A percentile compares a stretch with the other conserved stretches of the same genome.
These are phyloP conservation scores for Fusarium fracticaudum DNA, from an alignment of 2,329 filamentous ascomycete species.

Conservation along the genomic window DNA sequence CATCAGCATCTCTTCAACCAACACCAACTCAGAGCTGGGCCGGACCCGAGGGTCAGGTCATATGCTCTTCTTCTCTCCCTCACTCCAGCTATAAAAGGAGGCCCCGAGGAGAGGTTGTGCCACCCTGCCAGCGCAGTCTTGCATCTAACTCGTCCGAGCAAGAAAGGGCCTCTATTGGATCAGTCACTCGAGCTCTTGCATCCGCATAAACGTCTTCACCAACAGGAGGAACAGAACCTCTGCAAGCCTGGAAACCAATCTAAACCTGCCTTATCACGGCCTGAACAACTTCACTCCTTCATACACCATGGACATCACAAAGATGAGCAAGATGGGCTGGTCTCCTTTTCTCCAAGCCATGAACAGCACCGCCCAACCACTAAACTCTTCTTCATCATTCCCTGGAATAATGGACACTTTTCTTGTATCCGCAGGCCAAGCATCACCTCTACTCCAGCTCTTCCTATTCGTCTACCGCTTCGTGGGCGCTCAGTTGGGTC, in stretches of 20 bases:
- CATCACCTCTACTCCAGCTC: conserved; percentile 53
- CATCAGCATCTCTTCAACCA: neutral
- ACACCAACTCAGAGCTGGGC: neutral
- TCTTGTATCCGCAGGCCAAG: conserved; percentile 55
- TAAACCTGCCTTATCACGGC: neutral
- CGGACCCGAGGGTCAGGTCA: neutral
- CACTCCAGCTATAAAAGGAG: conserved; percentile 5
- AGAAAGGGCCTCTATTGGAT: neutral
- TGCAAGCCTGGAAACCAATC: neutral
- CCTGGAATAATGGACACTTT: conserved; percentile 55
- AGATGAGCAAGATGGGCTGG: conserved; percentile 42
- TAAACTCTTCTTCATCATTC: conserved; percentile 36
- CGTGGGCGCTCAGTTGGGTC: conserved; percentile 55
- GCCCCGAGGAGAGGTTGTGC: conserved; percentile 10
- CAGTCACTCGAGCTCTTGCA: neutral
- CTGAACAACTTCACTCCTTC: neutral
- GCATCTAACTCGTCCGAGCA: conserved; percentile 8
- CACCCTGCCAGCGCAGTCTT: conserved; percentile 32
- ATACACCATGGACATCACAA: conserved; percentile 38
- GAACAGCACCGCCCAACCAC: conserved; percentile 28
- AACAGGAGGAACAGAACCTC: neutral
- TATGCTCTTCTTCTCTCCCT: neutral
- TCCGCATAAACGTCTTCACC: neutral
- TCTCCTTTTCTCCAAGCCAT: conserved; percentile 43
- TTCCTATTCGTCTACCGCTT: conserved; percentile 58